These are phyloP conservation scores for Macroventuria anomochaeta DNA, from an alignment of 2,329 filamentous ascomycete genomes.

Conservation along the genomic window DNA sequence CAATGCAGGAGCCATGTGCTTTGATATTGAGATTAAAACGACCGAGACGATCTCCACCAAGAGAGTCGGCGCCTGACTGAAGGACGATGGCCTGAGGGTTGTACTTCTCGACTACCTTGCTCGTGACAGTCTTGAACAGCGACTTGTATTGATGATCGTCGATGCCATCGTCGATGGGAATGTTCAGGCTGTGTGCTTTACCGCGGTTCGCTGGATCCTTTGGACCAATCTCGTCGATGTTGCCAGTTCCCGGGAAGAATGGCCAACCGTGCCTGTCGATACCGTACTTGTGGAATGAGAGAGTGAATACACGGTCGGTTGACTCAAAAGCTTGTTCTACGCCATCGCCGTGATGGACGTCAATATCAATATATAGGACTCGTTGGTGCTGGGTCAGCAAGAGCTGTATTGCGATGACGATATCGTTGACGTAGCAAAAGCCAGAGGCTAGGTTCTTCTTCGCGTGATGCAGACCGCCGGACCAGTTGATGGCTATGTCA, in stretches of 20 bases:
- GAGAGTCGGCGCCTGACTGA: constrained; percentile 93
- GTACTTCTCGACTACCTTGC: constrained; percentile 79
- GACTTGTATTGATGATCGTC: constrained; percentile 86
- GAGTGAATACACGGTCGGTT: constrained; percentile 87
- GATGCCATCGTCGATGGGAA: constrained; percentile 88
- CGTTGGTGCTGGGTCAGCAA: constrained; percentile 81
- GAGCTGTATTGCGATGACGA: constrained; percentile 90
- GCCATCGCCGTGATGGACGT: constrained; percentile 89
- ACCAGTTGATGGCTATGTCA: constrained; percentile 98
- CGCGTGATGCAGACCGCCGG: constrained; percentile 92
- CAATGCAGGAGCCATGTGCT: constrained; percentile 89
- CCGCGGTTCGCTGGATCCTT: constrained; percentile 83
- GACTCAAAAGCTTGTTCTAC: constrained; percentile 92
- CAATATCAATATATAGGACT: constrained; percentile 93
- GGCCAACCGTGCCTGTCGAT: constrained; percentile 60
- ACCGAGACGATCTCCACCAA: constrained; percentile 90
- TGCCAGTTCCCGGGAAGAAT: constrained; percentile 94
- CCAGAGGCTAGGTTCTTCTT: constrained; percentile 93
- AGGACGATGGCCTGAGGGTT: constrained; percentile 90
- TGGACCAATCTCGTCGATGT: constrained; percentile 82
- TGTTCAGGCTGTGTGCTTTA: constrained; percentile 87
- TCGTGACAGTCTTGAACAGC: constrained; percentile 83
- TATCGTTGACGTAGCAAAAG: constrained; percentile 99
- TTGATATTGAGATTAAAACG: constrained; percentile 97
- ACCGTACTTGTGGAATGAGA: constrained; percentile 97